Evolutionary conservation across 345 rosid species (phyloP).

Genomic region (Rhodomyrtus tomentosa): DNA sequence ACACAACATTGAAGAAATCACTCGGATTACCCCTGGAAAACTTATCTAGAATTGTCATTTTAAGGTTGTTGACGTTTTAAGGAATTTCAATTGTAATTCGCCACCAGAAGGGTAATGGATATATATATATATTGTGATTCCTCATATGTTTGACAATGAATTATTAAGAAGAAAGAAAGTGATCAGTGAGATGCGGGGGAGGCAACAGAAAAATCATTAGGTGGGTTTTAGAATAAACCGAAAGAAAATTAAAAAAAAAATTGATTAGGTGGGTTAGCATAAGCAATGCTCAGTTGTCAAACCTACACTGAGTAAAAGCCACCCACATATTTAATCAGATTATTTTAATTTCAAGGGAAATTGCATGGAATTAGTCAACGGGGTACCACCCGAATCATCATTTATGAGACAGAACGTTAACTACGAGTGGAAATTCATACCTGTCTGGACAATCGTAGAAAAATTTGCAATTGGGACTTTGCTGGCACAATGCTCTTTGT

Average conservation of each 20-base stretch:
- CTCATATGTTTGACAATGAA: not conserved
- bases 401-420: not conserved
- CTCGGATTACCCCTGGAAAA: not conserved
- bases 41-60: slow-evolving; percentile 9
- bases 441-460: not conserved
- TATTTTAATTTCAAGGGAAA: not conserved
- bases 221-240: not conserved
- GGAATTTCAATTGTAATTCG: not conserved
- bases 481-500: fast-evolving
- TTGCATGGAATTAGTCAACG: not conserved
- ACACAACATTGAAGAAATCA: not conserved
- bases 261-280: not conserved
- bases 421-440: not conserved
- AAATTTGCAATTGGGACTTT: too few relatives aligned
- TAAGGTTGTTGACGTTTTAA: not conserved
- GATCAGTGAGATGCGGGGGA: not conserved
- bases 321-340: not conserved
- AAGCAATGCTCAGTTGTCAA: not conserved
- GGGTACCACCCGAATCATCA: not conserved
- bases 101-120: not conserved
- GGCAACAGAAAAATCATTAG: not conserved
- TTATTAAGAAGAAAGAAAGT: not conserved
- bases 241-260: not conserved
- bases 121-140: not conserved
- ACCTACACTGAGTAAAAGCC: not conserved